Evolutionary conservation across 352 stramenopile genomes (phyloP).

Genomic region (Phytophthora crassamura): DNA sequence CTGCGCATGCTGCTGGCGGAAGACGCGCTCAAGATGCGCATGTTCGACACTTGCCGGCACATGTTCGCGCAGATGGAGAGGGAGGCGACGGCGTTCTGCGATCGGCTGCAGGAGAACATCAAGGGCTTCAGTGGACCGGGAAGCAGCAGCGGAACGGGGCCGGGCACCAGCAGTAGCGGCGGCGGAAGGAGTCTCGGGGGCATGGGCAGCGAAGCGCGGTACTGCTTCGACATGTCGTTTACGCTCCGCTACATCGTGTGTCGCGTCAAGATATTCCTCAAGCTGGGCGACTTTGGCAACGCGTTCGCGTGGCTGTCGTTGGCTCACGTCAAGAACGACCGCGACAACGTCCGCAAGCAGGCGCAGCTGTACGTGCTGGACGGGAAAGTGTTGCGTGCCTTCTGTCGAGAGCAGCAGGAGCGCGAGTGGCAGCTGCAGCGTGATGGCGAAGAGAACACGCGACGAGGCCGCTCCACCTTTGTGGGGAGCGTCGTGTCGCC

Average conservation of each 20-base stretch:
- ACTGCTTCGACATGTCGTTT: constrained; percentile 85
- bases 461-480: constrained; percentile 35
- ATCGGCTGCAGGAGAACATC: constrained; percentile 74
- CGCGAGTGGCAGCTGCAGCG: constrained; percentile 27
- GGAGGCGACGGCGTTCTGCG: constrained; percentile 79
- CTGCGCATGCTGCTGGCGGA: constrained; percentile 83
- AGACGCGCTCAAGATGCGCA: constrained; percentile 74
- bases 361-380: constrained; percentile 77
- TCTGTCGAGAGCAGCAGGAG: constrained; percentile 69
- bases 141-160: constrained; percentile 54
- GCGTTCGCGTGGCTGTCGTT: constrained; percentile 80
- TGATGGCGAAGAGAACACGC: constrained; percentile 26
- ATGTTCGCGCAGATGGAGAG: constrained; percentile 80
- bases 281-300: constrained; percentile 56
- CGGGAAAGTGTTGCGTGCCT: constrained; percentile 59
- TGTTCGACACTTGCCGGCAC: constrained; percentile 77
- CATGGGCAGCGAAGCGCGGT: constrained; percentile 79
- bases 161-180: constrained; percentile 52
- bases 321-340: constrained; percentile 77
- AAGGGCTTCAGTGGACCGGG: constrained; percentile 58
- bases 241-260: constrained; percentile 75
- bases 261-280: constrained; percentile 70
- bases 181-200: constrained; percentile 66
- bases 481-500: constrained; percentile 37
- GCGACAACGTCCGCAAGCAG: constrained; percentile 70